These are phyloP conservation scores for Zoysia matrella DNA, from an alignment of 202 grass and related monocot genomes.

Conservation along the genomic window DNA sequence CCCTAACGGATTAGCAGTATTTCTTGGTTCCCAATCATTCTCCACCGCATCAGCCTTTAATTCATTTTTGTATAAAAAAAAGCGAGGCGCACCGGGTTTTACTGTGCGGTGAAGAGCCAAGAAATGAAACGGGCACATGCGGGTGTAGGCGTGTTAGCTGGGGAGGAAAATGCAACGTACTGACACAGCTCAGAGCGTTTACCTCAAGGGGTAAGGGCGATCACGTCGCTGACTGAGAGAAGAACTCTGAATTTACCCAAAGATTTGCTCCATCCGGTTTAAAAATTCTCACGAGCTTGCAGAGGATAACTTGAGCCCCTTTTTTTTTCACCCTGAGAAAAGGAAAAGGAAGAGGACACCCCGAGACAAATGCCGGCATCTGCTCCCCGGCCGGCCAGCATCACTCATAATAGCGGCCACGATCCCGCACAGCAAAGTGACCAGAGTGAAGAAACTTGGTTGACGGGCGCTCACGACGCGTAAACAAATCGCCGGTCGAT, in stretches of 20 bases:
- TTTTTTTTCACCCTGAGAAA: background rate
- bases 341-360: background rate
- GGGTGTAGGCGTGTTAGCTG: background rate
- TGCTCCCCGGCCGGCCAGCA: slow-evolving; percentile 22
- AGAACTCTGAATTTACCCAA: background rate
- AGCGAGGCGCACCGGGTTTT: background rate
- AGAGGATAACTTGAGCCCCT: too few relatives aligned
- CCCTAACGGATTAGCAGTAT: too few relatives aligned
- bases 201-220: background rate
- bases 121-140: background rate
- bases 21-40: too few relatives aligned
- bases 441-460: background rate
- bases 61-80: background rate
- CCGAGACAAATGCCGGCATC: background rate
- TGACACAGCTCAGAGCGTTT: background rate
- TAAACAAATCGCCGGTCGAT: background rate
- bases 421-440: background rate
- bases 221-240: too few relatives aligned
- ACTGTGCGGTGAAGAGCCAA: background rate
- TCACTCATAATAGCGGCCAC: slow-evolving; percentile 14
- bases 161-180: background rate
- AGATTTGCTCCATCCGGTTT: too few relatives aligned
- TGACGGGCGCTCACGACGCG: background rate
- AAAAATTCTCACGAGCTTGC: too few relatives aligned
- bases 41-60: too few relatives aligned